Base-by-base conservation (phyloP, 306 rosid genomes). In the Argentina anserina region DNA sequence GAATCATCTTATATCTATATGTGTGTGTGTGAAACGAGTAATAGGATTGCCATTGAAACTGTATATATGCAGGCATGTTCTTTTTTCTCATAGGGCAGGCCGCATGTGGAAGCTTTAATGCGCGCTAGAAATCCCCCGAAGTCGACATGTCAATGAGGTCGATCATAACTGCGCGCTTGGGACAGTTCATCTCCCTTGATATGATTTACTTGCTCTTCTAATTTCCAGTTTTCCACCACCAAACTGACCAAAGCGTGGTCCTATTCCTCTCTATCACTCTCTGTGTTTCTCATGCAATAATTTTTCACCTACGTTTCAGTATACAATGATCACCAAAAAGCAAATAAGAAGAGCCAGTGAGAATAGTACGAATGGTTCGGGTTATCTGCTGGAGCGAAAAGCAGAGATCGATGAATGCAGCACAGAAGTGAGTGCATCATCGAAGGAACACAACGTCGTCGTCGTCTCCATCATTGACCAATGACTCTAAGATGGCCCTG, bases 311-410 rank as follows among this genome's bases (percentile, higher is more conserved):
- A 59, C 33, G 21, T 55, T 55, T 55, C 61, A 55, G 33, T 25
- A 55, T 6, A 53, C 61, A 55, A 55, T 55, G 61, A 25, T 55
- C 34, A 55, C 33, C 7, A 25, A 23, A 55, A 25, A 55, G 33
- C 11, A 25, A 21, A 21, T n/a, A n/a, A n/a, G n/a, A n/a, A n/a
- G 15, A 53, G 6, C 39, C 37, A 29, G 33, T 29, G 7, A 59
- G n/a, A 31, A 34, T 13, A 3, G 39, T 13, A 59, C 65, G 39
- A 59, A 1, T 59, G 65, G 65, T 58, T 58, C n/a, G 65, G 65
- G 65, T 59, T 59, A 59, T 39, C 39, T 59, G 65, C n/a, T 59
- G 11, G 37, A 58, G 20, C n/a, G 62, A 56, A 56, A 26, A 56
- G 62, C 33, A 56, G 45, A 41, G n/a, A n/a, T n/a, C n/a, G n/a